Conservation (phyloP, 2,329 filamentous ascomycete species). For the Venturia effusa region DNA sequence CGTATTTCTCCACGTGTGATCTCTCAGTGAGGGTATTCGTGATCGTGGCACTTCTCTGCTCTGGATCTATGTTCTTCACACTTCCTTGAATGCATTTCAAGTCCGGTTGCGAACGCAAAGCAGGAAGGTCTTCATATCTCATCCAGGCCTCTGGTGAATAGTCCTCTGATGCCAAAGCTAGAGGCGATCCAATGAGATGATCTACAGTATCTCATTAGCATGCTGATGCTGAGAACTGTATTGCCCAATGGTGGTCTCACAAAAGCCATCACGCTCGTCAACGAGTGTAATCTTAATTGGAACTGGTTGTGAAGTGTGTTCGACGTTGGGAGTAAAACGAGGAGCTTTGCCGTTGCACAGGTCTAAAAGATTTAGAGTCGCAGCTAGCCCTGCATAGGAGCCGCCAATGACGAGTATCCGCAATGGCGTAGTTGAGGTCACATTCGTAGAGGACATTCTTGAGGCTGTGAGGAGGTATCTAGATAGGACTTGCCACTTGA, state of each 20-base stretch:
- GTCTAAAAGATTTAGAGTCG: constrained; percentile 57
- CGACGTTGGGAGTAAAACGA: constrained; percentile 25
- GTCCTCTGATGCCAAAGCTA: constrained; percentile 55
- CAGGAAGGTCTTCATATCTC: constrained; percentile 49
- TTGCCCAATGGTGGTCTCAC: not conserved
- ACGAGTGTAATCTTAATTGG: constrained; percentile 45
- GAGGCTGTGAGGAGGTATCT: not conserved
- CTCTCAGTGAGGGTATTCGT: not conserved
- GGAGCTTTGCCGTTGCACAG: constrained; percentile 46
- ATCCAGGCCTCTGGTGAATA: constrained; percentile 62
- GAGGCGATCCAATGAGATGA: constrained; percentile 65
- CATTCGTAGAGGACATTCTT: not conserved
- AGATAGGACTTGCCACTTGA: not conserved
- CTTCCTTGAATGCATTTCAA: not conserved
- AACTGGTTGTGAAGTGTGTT: constrained; percentile 14
- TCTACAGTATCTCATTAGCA: constrained; percentile 18
- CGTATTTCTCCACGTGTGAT: constrained; percentile 38
- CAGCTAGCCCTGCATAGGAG: constrained; percentile 59
- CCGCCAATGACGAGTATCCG: constrained; percentile 58
- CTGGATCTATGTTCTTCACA: not conserved
- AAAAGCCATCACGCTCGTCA: constrained; percentile 72
- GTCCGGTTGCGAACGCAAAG: not conserved
- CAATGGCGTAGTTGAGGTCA: not conserved
- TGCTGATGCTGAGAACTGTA: not conserved
- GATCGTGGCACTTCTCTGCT: not conserved